Conservation (phyloP, 2,329 filamentous ascomycete genomes). For the Aphanoascus verrucosus region DNA sequence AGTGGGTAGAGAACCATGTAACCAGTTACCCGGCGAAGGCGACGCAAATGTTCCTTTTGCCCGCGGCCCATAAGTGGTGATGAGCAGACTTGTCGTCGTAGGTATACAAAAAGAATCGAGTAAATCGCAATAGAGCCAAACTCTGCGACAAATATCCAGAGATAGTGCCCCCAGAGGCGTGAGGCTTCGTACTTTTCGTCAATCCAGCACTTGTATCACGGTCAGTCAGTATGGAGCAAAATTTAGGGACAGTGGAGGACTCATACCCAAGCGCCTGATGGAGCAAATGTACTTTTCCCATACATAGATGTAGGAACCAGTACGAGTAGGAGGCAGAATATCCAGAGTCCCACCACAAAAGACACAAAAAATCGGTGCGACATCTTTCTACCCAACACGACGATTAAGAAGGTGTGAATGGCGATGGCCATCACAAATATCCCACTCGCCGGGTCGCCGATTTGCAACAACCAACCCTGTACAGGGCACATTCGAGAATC, state of each 20-base stretch:
- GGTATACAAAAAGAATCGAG: constrained; percentile 39
- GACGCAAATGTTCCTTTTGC: constrained; percentile 30
- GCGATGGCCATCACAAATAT: constrained; percentile 46
- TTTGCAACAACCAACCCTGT: constrained; percentile 43
- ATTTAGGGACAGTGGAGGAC: background rate
- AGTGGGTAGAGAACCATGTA: constrained; percentile 41
- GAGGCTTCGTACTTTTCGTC: constrained; percentile 34
- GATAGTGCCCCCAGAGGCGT: constrained; percentile 43
- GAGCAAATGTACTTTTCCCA: constrained; percentile 36
- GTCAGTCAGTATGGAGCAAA: constrained; percentile 1
- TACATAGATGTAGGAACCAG: constrained; percentile 38
- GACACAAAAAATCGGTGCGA: constrained; percentile 37
- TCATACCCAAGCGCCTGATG: constrained; percentile 43
- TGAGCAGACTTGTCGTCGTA: constrained; percentile 36
- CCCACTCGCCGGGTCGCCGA: constrained; percentile 44
- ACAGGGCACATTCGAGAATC: constrained; percentile 39
- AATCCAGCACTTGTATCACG: constrained; percentile 40
- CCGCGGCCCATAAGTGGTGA: constrained; percentile 29
- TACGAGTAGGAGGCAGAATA: constrained; percentile 37
- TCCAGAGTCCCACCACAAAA: constrained; percentile 38
- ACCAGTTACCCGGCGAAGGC: constrained; percentile 34
- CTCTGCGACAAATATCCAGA: constrained; percentile 46
- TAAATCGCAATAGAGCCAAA: constrained; percentile 43
- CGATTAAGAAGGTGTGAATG: constrained; percentile 43
- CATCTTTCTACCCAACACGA: constrained; percentile 40